Evolutionary conservation across 148 eudicot species (phyloP), one percentile per base, ranked within the genome.

Genomic region (Selenicereus undatus): DNA sequence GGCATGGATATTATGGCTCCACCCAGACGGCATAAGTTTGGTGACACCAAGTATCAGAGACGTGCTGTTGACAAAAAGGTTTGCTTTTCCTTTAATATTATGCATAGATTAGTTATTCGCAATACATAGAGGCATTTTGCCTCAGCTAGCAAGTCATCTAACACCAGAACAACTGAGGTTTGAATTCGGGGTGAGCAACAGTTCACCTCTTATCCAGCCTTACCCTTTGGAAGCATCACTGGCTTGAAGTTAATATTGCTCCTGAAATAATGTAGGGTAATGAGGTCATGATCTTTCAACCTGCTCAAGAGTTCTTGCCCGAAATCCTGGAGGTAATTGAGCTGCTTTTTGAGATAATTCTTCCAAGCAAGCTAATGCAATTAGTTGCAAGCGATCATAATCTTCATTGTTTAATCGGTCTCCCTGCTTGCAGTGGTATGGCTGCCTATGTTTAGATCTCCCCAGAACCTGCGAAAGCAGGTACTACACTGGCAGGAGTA

Each of bases 1-100:
- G 98, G 98, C 52, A 91, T 95, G 98, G 98, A 95, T 60, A 95
- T 93, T 45, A 90, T 89, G 83, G 91, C 90, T 79, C 98, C 98
- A 13, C 83, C 89, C 3, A 68, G 62, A 80, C 76, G 82, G 80
- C 77, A 74, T 16, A 87, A 85, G 56, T 84, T 89, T 29, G 80
- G 83, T 60, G 89, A 87, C 52, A 71, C 66, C 82, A 88, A 88
- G 75, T 83, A 82, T 79, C 93, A 90, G 71, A 83, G 79, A 17
- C 84, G 79, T 74, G 79, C 83, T 78, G 74, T 75, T 21, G 91
- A 89, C 85, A 81, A 82, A 11, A 83, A 87, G 92, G 97, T 93
- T 8, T 71, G 80, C 82, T 58, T 16, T 36, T 20, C 1, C 20
- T 35, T 30, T 26, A 18, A 4, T n/a, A 11, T 64, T 27, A 4